These are phyloP conservation scores for Ambrosiella beaveri DNA, from an alignment of 2,329 filamentous ascomycete genomes.

Conservation along the genomic window DNA sequence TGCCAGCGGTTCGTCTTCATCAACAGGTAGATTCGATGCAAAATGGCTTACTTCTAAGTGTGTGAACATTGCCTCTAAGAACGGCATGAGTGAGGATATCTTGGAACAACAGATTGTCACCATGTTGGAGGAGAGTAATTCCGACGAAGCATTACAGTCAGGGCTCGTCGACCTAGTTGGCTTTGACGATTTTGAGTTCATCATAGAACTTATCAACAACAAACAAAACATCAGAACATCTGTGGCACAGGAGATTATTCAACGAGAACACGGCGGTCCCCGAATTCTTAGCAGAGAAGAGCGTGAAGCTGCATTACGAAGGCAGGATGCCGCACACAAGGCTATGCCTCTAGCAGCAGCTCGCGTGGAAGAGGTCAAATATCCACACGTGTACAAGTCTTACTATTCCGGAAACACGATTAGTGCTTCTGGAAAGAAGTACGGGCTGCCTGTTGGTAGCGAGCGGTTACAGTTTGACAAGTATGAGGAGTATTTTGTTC, in stretches of 20 bases:
- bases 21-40: slow-evolving; percentile 30
- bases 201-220: slow-evolving; percentile 75
- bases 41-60: slow-evolving; percentile 61
- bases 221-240: slow-evolving; percentile 47
- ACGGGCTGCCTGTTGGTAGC: slow-evolving; percentile 62
- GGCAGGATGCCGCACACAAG: slow-evolving; percentile 72
- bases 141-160: slow-evolving; percentile 81
- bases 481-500: slow-evolving; percentile 81
- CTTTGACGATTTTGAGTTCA: slow-evolving; percentile 82
- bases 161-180: slow-evolving; percentile 78
- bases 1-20: slow-evolving; percentile 2
- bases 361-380: slow-evolving; percentile 56
- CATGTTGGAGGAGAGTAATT: slow-evolving; percentile 47
- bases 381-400: slow-evolving; percentile 82
- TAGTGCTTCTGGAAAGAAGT: slow-evolving; percentile 63
- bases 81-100: slow-evolving; percentile 49
- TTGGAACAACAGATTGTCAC: slow-evolving; percentile 63
- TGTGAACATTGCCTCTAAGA: slow-evolving; percentile 44
- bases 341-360: slow-evolving; percentile 50
- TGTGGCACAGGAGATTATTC: slow-evolving; percentile 15
- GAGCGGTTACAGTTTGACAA: slow-evolving; percentile 52
- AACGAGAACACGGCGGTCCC: slow-evolving; percentile 4
- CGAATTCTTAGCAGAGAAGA: slow-evolving; percentile 57
- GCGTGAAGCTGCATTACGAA: slow-evolving; percentile 59
- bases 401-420: slow-evolving; percentile 76